Evolutionary conservation across 192 early-diverging fungal species (phyloP), one percentile per base, ranked within the genome.

Genomic region (Chytriomyces confervae): DNA sequence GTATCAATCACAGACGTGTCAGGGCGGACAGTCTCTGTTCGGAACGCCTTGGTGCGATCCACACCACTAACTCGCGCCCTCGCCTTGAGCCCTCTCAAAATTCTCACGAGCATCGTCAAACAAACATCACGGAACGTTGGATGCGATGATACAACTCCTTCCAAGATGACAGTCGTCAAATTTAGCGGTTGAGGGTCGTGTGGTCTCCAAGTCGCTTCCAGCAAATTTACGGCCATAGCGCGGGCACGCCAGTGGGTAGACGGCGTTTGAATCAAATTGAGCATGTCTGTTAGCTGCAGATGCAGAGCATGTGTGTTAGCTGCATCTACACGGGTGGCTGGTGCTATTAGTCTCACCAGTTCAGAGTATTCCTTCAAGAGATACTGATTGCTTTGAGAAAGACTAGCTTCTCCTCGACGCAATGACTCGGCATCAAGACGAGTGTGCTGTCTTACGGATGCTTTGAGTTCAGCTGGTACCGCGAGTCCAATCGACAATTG

Each of bases 191-290:
- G 84, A 6, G 91, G 83, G 48, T 78, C 82, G 29, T 94, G 87
- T 0, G 89, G 83, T 16, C 91, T 83, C 69, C 92, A 82, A 20
- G 91, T 81, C 24, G 93, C 78, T 62, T 96, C 94, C 7, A 98
- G 80, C 61, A 95, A 93, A 65, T 91, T 94, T 61, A 92, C 87
- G 6, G 92, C 86, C 89, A 96, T 94, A 3, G 90, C 86, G 0
- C 89, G 86, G 84, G 94, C 94, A 11, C 94, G 89, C 94, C 95
- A 95, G 45, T 95, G 95, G 0, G 94, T 80, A 8, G 84, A 85
- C 2, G 86, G 82, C 53, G 89, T 84, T 50, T 89, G 83, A 27
- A 92, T 75, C 48, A 94, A 77, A 16, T 83, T 86, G 16, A 93
- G 83, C 71, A 96, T 84, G 11, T 85, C 80, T 0, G 29, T 47